Evolutionary conservation across 768 basidiomycete genomes (phyloP), one percentile per base, ranked within the genome.

Genomic region (Suillus luteus): DNA sequence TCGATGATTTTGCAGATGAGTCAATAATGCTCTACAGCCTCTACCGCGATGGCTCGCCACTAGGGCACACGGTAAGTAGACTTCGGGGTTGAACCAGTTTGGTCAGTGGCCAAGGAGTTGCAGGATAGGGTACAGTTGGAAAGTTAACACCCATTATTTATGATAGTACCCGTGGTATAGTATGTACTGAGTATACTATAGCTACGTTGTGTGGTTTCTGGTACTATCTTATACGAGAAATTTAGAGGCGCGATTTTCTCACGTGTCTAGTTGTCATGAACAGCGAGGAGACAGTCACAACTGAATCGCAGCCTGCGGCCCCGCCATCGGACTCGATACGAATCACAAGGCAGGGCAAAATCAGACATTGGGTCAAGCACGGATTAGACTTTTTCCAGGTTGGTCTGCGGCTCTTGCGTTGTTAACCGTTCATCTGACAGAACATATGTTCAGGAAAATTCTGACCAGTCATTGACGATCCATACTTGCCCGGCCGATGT

Each of bases 321-420:
- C 57, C 24, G 22, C 38, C 51, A 63, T 40, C 72, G 14, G 76
- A 80, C 27, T 70, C 75, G 4, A 78, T 89, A 48, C 80, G 87
- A 14, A 84, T 90, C 58, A 85, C 86, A 4, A 78, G 76, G 55
- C 77, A 81, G 43, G 86, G 86, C 3, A 88, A 87, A 68, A 78
- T 90, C 44, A 78, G 77, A 27, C 61, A 72, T 5, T 89, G 81
- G 77, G 81, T 89, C 38, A 68, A 82, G 37, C 81, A 80, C 65
- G 83, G 84, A 9, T 78, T 90, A 0, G 76, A 82, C 41, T 83
- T 81, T 65, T 76, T 89, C 19, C 72, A 87, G 75, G 87, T 85
- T 54, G 58, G 79, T 75, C 3, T 35, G n/a, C 44, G 19, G 63
- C 59, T 64, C 41, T 55, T 27, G 1, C 14, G 44, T 63, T 31